A percentile compares a stretch with the other conserved stretches of the same genome.
These are phyloP conservation scores for Arthrobotrys sphaeroides DNA, from an alignment of 2,329 filamentous ascomycete genomes.

Conservation along the genomic window DNA sequence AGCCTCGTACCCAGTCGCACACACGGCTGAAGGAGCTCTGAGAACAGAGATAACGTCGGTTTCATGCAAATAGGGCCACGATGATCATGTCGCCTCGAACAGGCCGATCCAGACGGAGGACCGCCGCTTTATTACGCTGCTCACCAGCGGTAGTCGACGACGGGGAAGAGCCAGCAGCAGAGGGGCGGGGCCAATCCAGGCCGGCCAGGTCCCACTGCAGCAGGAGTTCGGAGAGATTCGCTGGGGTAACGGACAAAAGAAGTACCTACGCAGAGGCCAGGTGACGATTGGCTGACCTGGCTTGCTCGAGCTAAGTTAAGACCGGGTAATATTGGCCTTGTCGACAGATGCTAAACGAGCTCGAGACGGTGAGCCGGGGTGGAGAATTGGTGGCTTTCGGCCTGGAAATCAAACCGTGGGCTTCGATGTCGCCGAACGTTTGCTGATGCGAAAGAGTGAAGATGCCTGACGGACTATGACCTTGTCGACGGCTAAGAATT, in stretches of 20 bases:
- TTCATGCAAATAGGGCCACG: constrained; percentile 10
- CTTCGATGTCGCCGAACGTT: constrained; percentile 5
- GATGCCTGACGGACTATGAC: not conserved
- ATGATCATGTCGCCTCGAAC: constrained; percentile 1
- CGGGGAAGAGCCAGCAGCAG: no score
- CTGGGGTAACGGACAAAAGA: constrained; percentile 21
- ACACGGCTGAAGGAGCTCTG: not conserved
- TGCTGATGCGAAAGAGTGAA: constrained; percentile 3
- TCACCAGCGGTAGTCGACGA: not conserved
- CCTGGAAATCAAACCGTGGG: constrained; percentile 16
- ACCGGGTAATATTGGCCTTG: constrained; percentile 44
- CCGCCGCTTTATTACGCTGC: constrained; percentile 3
- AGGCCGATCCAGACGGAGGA: constrained; percentile 8
- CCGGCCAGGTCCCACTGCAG: constrained; percentile 5
- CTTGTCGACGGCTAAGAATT: not conserved
- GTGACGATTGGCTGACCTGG: constrained; percentile 53
- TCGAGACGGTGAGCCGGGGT: constrained; percentile 6
- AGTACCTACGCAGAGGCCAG: constrained; percentile 25
- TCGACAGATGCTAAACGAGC: constrained; percentile 38
- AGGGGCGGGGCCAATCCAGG: constrained; percentile 5
- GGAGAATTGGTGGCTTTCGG: constrained; percentile 12
- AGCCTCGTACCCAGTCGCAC: not conserved
- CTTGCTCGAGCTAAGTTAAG: constrained; percentile 32
- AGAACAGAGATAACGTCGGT: not conserved
- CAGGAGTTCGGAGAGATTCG: constrained; percentile 38